These are phyloP conservation scores for Ogataea trehalophila DNA, from an alignment of 805 yeast species.

Conservation along the genomic window DNA sequence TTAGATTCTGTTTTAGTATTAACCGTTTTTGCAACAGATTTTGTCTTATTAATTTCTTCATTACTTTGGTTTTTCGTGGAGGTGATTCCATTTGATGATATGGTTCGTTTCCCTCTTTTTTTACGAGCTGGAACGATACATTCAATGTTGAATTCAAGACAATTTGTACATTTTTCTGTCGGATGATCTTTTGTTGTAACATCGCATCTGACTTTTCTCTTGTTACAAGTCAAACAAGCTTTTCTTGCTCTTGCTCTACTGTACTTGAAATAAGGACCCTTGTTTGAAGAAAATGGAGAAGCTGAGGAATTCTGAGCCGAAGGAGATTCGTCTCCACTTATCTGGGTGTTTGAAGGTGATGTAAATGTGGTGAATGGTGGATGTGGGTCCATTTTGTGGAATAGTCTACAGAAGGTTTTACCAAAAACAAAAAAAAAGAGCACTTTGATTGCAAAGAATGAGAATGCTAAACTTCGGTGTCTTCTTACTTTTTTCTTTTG, in stretches of 20 bases:
- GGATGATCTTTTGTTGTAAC: constrained; percentile 1
- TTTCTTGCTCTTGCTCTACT: constrained; percentile 1
- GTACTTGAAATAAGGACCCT: constrained; percentile 1
- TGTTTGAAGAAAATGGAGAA: constrained; percentile 1
- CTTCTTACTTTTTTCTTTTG: too few species aligned
- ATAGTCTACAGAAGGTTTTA: too few species aligned
- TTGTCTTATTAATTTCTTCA: too few species aligned
- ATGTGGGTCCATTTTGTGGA: too few species aligned
- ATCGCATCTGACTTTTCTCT: constrained; percentile 3
- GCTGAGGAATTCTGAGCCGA: not conserved
- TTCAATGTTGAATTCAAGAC: constrained; percentile 2
- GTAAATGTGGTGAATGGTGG: too few species aligned
- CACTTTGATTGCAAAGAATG: too few species aligned
- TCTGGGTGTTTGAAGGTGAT: too few species aligned
- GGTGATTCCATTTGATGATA: not conserved
- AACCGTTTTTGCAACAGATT: too few species aligned
- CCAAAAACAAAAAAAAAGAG: too few species aligned
- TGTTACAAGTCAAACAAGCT: constrained; percentile 3
- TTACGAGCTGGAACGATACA: constrained; percentile 1
- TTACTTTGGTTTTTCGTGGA: not conserved
- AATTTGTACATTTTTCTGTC: constrained; percentile 1
- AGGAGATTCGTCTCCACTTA: not conserved
- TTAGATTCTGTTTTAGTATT: too few species aligned
- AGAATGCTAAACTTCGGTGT: too few species aligned
- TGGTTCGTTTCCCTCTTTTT: not conserved